These are phyloP conservation scores for Chrysosporium queenslandicum DNA, from an alignment of 2,329 filamentous ascomycete species.

Conservation along the genomic window DNA sequence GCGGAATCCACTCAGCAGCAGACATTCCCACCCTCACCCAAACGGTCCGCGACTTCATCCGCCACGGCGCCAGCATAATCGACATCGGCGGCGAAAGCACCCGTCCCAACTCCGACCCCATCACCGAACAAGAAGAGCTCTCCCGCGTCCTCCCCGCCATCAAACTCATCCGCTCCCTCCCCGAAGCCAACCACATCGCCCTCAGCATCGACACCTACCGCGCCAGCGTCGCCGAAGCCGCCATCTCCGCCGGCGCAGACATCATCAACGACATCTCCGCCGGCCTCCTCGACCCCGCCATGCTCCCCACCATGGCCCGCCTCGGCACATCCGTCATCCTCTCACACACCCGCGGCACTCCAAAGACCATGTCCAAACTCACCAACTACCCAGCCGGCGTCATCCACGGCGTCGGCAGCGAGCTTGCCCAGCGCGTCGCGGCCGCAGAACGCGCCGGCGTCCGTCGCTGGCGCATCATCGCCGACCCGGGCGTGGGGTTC, in stretches of 20 bases:
- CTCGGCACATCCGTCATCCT: constrained; percentile 70
- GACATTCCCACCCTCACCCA: constrained; percentile 43
- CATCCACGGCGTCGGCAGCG: constrained; percentile 53
- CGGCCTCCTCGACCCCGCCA: constrained; percentile 64
- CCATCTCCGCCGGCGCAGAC: constrained; percentile 69
- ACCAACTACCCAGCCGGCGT: constrained; percentile 61
- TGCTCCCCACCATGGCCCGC: constrained; percentile 70
- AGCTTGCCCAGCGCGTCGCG: constrained; percentile 59
- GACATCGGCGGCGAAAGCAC: constrained; percentile 93
- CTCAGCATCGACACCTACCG: constrained; percentile 93
- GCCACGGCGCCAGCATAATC: constrained; percentile 67
- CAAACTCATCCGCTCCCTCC: constrained; percentile 56
- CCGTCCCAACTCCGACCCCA: constrained; percentile 60
- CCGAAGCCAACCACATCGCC: constrained; percentile 52
- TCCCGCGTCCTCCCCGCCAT: constrained; percentile 72
- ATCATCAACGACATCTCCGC: constrained; percentile 93
- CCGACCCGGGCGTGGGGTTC: constrained; percentile 91
- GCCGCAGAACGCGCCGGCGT: constrained; percentile 76
- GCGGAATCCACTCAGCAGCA: constrained; percentile 51
- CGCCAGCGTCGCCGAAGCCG: constrained; percentile 66
- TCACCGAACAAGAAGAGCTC: constrained; percentile 64
- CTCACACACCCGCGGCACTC: constrained; percentile 90
- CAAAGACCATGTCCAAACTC: constrained; percentile 65
- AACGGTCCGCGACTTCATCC: constrained; percentile 54
- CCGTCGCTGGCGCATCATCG: constrained; percentile 82